These are phyloP conservation scores for Paracamarosporium sp. DNA, from an alignment of 2,329 filamentous ascomycete genomes.

Conservation along the genomic window DNA sequence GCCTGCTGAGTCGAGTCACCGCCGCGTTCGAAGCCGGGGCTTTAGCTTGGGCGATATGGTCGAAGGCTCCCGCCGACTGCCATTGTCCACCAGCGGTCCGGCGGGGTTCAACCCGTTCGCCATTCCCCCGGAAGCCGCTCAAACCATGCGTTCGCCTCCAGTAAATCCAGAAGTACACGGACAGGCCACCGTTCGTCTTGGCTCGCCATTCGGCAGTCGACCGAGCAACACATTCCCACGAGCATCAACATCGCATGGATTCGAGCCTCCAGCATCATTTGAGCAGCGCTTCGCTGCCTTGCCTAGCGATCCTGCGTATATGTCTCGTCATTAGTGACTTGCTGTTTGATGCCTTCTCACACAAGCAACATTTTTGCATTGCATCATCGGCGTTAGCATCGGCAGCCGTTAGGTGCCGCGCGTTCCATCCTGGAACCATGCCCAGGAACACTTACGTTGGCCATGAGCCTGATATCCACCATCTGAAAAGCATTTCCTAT, in stretches of 20 bases:
- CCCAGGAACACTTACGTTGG: slow-evolving; percentile 26
- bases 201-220: slow-evolving; percentile 55
- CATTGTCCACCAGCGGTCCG: slow-evolving; percentile 62
- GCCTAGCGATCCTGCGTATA: slow-evolving; percentile 30
- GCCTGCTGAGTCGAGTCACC: slow-evolving; percentile 58
- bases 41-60: slow-evolving; percentile 66
- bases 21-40: slow-evolving; percentile 66
- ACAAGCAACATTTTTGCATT: slow-evolving; percentile 28
- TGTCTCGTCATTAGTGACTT: slow-evolving; percentile 28
- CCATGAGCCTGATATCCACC: slow-evolving; percentile 24
- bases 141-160: slow-evolving; percentile 32
- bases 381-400: slow-evolving; percentile 44
- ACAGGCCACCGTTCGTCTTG: slow-evolving; percentile 53
- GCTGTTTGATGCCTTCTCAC: slow-evolving; percentile 21
- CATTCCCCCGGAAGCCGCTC: slow-evolving; percentile 25
- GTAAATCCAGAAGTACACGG: slow-evolving; percentile 28
- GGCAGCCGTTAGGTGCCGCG: slow-evolving; percentile 26
- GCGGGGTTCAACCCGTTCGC: slow-evolving; percentile 39
- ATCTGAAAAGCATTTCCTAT: slow-evolving; percentile 41
- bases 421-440: slow-evolving; percentile 23
- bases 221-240: slow-evolving; percentile 57
- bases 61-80: slow-evolving; percentile 57
- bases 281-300: slow-evolving; percentile 47
- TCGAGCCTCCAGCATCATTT: slow-evolving; percentile 46
- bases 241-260: slow-evolving; percentile 45